Base-by-base conservation (phyloP, 2,329 filamentous ascomycete genomes). In the Aspergillus nomiae region DNA sequence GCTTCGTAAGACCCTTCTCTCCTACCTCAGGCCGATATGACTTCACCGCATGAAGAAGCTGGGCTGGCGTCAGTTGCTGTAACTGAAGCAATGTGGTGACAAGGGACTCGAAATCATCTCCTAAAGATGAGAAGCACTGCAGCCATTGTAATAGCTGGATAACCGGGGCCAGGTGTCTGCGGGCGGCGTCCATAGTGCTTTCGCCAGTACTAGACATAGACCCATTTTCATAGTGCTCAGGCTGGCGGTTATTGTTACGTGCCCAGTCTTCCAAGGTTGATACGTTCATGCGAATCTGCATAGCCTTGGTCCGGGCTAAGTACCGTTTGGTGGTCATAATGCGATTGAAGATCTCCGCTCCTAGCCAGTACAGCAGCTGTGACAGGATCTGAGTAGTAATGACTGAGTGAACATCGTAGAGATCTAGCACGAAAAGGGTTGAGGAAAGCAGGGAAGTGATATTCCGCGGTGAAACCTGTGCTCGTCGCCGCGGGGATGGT, bases 261-360 rank as follows among this genome's bases (percentile, higher is more conserved):
- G 95, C 94, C 95, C 95, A 99, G 74, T 99, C 95, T 77, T 99
- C 95, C 24, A 99, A 82, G 9, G 89, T 90, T 0, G 95, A 98
- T 8, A 99, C 89, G 75, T 99, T 99, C 94, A 99, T 98, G 69
- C 95, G 92, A 70, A 99, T 98, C 77, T 99, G 95, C 95, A 99
- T 99, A 4, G 95, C 95, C 78, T 99, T 99, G 21, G 95, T 99
- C 59, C 95, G 87, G 7, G 95, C 94, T 11, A 99, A 84, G 73
- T 97, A 99, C 76, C 94, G 94, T 67, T 92, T 88, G 73, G 96
- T 97, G 34, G 92, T 94, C 92, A 99, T 97, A 77, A 99, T 92
- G 63, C 94, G 90, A 77, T 99, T 99, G 82, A 99, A 99, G 10
- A 98, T 87, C 78, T 99, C 95, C 0, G 94, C 92, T 8, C 94